Evolutionary conservation across 192 early-diverging fungal species (phyloP), one percentile per base, ranked within the genome.

Genomic region (Entophlyctis luteolus): DNA sequence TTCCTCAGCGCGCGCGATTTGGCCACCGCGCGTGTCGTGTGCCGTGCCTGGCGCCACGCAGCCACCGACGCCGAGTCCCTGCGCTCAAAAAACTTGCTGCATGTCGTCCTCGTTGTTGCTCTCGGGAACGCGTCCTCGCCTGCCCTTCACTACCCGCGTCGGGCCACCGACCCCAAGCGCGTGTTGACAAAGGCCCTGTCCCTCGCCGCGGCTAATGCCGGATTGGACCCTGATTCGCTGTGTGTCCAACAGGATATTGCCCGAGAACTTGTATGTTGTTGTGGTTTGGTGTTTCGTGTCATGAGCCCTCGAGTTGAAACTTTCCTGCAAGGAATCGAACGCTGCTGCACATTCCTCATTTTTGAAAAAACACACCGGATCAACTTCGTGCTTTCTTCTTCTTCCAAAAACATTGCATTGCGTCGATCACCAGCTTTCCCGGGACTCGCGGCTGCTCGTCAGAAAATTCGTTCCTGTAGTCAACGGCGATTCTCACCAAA

Each of bases 361-460:
- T 5, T 25, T 32, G 1, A 60, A 63, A 63, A n/a, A 12, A 16
- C 42, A 22, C 3, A 29, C 31, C 1, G 25, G n/a, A n/a, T n/a
- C 60, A 5, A 10, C 42, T 4, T 18, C 42, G 1, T 50, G 37
- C 32, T 27, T 63, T 4, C 50, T 27, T 33, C 31, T 63, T 16
- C 32, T 63, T 32, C 60, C 60, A 16, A 35, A 50, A 27, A 49
- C 47, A 6, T 32, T 63, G 2, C 48, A 63, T 2, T 63, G 60
- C 31, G 32, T 32, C 25, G 60, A 63, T 33, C 60, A 63, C 48
- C 10, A 14, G 20, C 42, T 63, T 6, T 63, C 60, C 10, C 5
- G 20, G 10, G 60, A 63, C n/a, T 29, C 46, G 10, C n/a, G 18
- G 8, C 16, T 32, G 2, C 29, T 63, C 14, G 47, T 63, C 28